Evolutionary conservation across 257 asterid species (phyloP).

Genomic region (Capsicum chinense): DNA sequence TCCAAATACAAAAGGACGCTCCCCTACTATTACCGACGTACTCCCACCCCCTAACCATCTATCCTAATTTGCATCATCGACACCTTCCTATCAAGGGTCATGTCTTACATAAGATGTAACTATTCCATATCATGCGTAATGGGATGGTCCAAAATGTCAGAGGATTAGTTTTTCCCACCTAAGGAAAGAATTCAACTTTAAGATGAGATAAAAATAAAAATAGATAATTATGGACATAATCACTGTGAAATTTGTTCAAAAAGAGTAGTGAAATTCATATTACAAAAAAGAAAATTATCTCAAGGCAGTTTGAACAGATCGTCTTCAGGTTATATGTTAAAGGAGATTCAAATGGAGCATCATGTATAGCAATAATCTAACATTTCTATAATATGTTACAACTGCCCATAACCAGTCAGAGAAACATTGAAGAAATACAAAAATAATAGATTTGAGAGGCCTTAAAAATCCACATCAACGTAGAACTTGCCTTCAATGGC

Average conservation of each 20-base stretch:
- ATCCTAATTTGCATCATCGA: too few species aligned
- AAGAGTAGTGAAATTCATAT: background rate
- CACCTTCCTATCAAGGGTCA: too few species aligned
- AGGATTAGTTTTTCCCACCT: background rate
- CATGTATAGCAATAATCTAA: background rate
- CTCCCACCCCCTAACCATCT: too few species aligned
- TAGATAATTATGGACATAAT: background rate
- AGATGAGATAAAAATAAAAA: background rate
- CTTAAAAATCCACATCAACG: background rate
- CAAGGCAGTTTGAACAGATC: background rate
- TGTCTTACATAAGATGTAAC: too few species aligned
- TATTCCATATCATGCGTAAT: too few species aligned
- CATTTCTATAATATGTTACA: background rate
- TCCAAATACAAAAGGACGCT: too few species aligned
- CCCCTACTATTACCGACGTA: too few species aligned
- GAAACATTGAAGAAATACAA: background rate
- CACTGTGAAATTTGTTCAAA: slow-evolving; percentile 10
- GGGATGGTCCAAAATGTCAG: background rate
- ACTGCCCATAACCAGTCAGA: slow-evolving; percentile 1
- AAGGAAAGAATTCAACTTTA: background rate
- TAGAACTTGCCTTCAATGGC: slow-evolving; percentile 30
- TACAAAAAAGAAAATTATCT: background rate
- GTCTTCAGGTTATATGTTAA: background rate
- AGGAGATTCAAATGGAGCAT: background rate
- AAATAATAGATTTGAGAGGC: slow-evolving; percentile 7